Evolutionary conservation across 2,329 filamentous ascomycete species (phyloP).

Genomic region (Fusarium subtropicale): DNA sequence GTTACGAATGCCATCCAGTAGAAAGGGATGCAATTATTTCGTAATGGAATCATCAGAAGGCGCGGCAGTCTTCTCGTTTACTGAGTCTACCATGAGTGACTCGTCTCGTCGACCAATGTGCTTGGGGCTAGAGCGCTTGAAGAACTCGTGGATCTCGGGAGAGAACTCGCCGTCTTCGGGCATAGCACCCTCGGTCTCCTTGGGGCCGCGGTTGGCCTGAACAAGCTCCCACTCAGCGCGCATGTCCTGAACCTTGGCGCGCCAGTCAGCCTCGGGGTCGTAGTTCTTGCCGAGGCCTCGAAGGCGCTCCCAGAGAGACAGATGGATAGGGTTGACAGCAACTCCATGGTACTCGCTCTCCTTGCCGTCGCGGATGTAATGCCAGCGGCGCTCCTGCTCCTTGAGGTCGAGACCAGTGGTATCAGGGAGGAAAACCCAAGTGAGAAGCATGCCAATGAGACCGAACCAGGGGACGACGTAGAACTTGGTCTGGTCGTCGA

Average conservation of each 20-base stretch:
- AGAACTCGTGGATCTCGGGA: conserved; percentile 66
- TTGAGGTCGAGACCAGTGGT: conserved; percentile 96
- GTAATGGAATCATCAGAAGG: conserved; percentile 38
- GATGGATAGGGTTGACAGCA: conserved; percentile 88
- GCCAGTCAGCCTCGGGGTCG: conserved; percentile 83
- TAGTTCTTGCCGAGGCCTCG: conserved; percentile 84
- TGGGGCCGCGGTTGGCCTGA: conserved; percentile 60
- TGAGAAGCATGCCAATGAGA: conserved; percentile 85
- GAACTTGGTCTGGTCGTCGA: conserved; percentile 85
- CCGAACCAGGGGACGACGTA: conserved; percentile 96
- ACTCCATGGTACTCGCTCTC: conserved; percentile 91
- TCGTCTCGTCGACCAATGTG: conserved; percentile 36
- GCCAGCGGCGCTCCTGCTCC: conserved; percentile 95
- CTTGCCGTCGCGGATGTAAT: conserved; percentile 82
- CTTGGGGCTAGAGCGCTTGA: conserved; percentile 57
- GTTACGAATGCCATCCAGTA: not conserved
- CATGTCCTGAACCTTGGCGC: conserved; percentile 88
- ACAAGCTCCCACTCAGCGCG: conserved; percentile 69
- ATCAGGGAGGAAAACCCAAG: conserved; percentile 89
- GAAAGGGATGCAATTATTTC: conserved; percentile 14
- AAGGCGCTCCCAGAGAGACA: conserved; percentile 88
- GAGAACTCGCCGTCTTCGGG: conserved; percentile 64
- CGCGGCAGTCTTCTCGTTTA: conserved; percentile 48
- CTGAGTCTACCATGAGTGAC: conserved; percentile 38
- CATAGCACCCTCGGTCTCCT: conserved; percentile 59